phyloP scores from a whole-genome alignment of 495 filamentous ascomycete genomes.

The Penicillium subrubescens region DNA sequence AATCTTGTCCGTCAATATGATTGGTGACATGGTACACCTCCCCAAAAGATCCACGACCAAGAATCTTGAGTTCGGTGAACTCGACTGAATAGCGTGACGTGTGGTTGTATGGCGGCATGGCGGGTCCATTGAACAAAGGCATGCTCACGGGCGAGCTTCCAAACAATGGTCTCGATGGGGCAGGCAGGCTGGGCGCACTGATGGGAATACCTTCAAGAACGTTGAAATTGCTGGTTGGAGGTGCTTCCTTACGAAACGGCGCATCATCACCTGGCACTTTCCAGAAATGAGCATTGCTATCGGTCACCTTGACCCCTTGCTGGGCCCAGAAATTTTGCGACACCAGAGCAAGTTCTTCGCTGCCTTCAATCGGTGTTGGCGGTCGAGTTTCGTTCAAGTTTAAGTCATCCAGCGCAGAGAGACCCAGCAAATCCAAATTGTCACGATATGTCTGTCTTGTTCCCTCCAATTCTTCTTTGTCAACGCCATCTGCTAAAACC shows the following conservation, averaged over 20 bases:
- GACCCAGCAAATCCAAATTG: conserved; percentile 43
- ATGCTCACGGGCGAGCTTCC: conserved; percentile 41
- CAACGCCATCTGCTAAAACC: conserved; percentile 41
- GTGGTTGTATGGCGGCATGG: conserved; percentile 18
- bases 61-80: conserved; percentile 44
- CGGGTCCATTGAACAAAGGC: conserved; percentile 33
- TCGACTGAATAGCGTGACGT: conserved; percentile 47
- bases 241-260: conserved; percentile 22
- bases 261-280: conserved; percentile 10
- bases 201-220: conserved; percentile 29
- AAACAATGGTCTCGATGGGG: conserved; percentile 30
- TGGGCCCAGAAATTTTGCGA: conserved; percentile 9
- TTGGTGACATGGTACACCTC: conserved; percentile 55
- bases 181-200: conserved; percentile 22
- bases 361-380: conserved; percentile 19
- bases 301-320: conserved; percentile 8
- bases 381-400: conserved; percentile 27
- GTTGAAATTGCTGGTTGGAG: conserved; percentile 21
- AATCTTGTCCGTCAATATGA: conserved; percentile 52
- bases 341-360: conserved; percentile 28
- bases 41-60: conserved; percentile 56
- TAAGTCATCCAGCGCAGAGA: conserved; percentile 40
- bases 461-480: conserved; percentile 38
- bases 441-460: conserved; percentile 48
- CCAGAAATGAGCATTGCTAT: conserved; percentile 14